Percentiles rank a stretch among this genome's conserved stretches.
Evolutionary conservation across 2,329 filamentous ascomycete species (phyloP).

Genomic region (Decorospora gaudefroyi): DNA sequence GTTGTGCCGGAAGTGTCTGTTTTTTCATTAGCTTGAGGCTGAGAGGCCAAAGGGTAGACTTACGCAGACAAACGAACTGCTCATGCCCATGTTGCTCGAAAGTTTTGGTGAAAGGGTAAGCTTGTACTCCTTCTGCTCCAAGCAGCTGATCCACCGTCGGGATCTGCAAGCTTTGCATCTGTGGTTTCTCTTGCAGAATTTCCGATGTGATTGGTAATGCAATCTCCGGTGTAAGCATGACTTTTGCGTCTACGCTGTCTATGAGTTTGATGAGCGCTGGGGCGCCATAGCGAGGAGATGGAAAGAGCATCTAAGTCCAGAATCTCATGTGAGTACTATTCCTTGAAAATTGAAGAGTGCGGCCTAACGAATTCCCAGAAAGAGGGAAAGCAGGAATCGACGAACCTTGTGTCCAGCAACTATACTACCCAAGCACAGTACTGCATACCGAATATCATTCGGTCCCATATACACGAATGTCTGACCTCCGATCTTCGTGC

Average conservation of each 20-base stretch:
- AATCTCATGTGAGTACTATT: not conserved
- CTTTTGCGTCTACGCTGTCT: conserved; percentile 21
- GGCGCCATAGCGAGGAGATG: conserved; percentile 27
- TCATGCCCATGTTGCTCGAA: conserved; percentile 35
- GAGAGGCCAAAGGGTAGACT: not conserved
- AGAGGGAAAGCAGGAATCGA: no score
- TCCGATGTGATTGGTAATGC: conserved; percentile 15
- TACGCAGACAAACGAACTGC: conserved; percentile 33
- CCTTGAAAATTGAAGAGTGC: not conserved
- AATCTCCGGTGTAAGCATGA: conserved; percentile 20
- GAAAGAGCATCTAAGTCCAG: conserved; percentile 24
- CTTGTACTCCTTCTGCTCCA: conserved; percentile 5
- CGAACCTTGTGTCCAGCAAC: conserved; percentile 51
- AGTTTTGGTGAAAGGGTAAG: conserved; percentile 26
- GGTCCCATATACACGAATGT: conserved; percentile 31
- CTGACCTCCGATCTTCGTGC: conserved; percentile 25
- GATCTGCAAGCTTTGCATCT: conserved; percentile 20
- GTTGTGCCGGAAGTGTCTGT: conserved; percentile 46
- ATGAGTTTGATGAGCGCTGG: conserved; percentile 27
- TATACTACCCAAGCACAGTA: conserved; percentile 46
- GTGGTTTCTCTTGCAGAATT: conserved; percentile 20
- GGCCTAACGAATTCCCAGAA: no score
- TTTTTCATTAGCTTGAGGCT: not conserved
- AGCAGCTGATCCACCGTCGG: conserved; percentile 24
- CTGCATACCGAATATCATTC: conserved; percentile 47